A percentile compares a stretch with the other conserved stretches of the same genome.
phyloP scores from a whole-genome alignment of 371 early-diverging fungal species.

The Rhizopus sp. region DNA sequence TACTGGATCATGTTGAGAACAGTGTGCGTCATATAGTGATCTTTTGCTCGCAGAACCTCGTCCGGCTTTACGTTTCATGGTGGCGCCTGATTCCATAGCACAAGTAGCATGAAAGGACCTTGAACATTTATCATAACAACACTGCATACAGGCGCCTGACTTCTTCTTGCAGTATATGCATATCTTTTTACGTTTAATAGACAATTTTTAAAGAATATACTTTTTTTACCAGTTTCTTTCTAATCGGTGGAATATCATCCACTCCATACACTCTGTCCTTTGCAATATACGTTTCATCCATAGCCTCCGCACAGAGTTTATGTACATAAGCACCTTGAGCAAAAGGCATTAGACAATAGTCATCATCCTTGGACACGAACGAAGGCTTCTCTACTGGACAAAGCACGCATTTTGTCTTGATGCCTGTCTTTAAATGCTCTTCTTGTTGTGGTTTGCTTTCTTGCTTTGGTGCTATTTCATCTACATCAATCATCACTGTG shows the following conservation, averaged over 20 bases:
- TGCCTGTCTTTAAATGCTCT: neutral
- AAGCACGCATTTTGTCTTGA: constrained; percentile 13
- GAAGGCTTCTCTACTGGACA: constrained; percentile 26
- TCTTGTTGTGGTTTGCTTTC: constrained; percentile 5
- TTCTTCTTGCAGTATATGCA: constrained; percentile 63
- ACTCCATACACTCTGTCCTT: constrained; percentile 43
- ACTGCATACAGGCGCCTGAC: constrained; percentile 74
- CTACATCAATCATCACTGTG: constrained; percentile 85
- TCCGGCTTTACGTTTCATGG: constrained; percentile 11
- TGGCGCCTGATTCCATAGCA: constrained; percentile 41
- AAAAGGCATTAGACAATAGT: neutral
- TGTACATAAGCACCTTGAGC: constrained; percentile 21
- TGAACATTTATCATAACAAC: constrained; percentile 70
- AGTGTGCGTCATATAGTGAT: constrained; percentile 47
- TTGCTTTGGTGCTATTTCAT: neutral
- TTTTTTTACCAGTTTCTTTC: constrained; percentile 59
- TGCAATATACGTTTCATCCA: constrained; percentile 55
- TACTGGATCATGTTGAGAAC: constrained; percentile 61
- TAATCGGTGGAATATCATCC: constrained; percentile 49
- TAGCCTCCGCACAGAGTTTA: constrained; percentile 57
- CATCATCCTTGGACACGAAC: neutral
- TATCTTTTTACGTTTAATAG: constrained; percentile 29
- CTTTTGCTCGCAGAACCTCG: constrained; percentile 20
- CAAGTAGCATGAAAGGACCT: constrained; percentile 73
- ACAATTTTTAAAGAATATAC: too few relatives aligned